Evolutionary conservation across 2,329 filamentous ascomycete species (phyloP), one percentile per base, ranked within the genome.

Genomic region (Nothophoma quercina): DNA sequence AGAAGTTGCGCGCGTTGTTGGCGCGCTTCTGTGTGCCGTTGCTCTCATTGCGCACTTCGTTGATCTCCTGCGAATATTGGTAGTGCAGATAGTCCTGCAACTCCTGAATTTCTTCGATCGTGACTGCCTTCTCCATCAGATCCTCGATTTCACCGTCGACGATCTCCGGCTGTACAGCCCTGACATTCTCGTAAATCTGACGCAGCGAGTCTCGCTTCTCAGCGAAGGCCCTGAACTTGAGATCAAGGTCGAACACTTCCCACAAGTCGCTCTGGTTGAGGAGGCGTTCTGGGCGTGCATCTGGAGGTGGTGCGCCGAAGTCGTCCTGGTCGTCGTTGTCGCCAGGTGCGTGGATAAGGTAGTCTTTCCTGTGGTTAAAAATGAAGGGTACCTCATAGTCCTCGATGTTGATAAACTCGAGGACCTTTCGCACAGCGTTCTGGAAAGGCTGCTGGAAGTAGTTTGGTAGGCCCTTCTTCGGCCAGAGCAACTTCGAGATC

Each of bases 311-410:
- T 60, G 93, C 88, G 51, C 87, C 82, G 13, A 83, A 81, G 58
- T 85, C 79, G 75, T 69, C 86, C 71, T 78, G 86, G 6, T 84
- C 82, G 22, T 82, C 78, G 10, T 82, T 77, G 30, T 82, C 78
- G n/a, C 82, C 77, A 69, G 90, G 92, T 60, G 88, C 88, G 68
- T 98, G 91, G 50, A 99, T 96, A 34, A 99, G 83, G 70, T 98
- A 99, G 73, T 99, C 95, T 75, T 97, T 96, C 56, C 95, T 91
- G 70, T 99, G 95, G 73, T 97, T 93, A 75, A 97, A 97, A 63
- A 99, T 95, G 73, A 96, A 99, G 0, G 95, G 93, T 1, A 97
- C 92, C 74, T 99, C 95, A 64, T 93, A 91, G 63, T 96, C 91
- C 60, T 98, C 93, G 4, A 93, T 86, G 42, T 96, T 91, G 75